Evolutionary conservation across 805 yeast species (phyloP).

Genomic region (Pichia ethanolica): DNA sequence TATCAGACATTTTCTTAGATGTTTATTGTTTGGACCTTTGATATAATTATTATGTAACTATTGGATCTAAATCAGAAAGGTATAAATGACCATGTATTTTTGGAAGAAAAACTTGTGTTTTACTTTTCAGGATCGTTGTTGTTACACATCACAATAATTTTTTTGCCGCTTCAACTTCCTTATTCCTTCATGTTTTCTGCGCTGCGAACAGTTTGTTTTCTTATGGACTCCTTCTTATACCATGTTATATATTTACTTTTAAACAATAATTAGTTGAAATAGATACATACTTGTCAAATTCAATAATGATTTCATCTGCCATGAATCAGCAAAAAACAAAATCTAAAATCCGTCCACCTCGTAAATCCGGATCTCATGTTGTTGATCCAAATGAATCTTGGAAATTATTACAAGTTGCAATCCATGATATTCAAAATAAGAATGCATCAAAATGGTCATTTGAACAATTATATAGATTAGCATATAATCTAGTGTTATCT

Average conservation of each 20-base stretch:
- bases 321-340: conserved; percentile 27
- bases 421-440: conserved; percentile 60
- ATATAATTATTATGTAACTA: too few species aligned
- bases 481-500: conserved; percentile 67
- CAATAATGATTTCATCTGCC: conserved; percentile 2
- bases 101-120: too few species aligned
- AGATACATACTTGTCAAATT: too few species aligned
- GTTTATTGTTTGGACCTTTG: too few species aligned
- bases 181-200: too few species aligned
- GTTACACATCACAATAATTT: too few species aligned
- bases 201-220: too few species aligned
- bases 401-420: conserved; percentile 58
- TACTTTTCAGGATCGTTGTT: too few species aligned
- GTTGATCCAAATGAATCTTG: conserved; percentile 58
- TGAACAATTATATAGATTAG: conserved; percentile 73
- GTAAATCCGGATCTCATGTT: conserved; percentile 31
- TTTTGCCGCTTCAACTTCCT: too few species aligned
- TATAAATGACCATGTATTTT: too few species aligned
- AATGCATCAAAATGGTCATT: conserved; percentile 70
- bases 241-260: too few species aligned
- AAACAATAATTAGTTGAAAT: background rate
- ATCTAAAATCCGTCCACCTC: conserved; percentile 62
- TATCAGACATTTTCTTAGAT: conserved; percentile 40
- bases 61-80: too few species aligned
- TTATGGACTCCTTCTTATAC: background rate